Evolutionary conservation across 164 flowering plant genomes (phyloP).

Genomic region (Saururus chinensis): DNA sequence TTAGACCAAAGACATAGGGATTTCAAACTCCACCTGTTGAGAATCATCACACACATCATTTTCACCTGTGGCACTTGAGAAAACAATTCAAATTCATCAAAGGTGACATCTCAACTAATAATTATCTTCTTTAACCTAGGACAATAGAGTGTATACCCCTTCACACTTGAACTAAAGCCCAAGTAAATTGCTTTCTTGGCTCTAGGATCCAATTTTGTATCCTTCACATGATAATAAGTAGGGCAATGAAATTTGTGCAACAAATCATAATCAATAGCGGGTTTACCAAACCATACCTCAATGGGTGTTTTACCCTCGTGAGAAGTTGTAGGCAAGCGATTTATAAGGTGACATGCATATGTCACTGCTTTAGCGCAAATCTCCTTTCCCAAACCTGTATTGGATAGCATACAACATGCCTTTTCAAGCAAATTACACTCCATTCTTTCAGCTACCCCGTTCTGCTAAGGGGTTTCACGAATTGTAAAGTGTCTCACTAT

Average conservation of each 20-base stretch:
- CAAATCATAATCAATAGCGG: background rate
- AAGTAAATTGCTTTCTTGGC: background rate
- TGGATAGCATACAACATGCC: too few relatives aligned
- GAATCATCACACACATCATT: too few relatives aligned
- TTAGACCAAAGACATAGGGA: too few relatives aligned
- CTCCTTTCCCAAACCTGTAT: too few relatives aligned
- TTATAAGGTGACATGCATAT: too few relatives aligned
- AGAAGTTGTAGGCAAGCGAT: background rate
- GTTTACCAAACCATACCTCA: background rate
- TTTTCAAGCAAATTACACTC: too few relatives aligned
- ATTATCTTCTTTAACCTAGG: background rate
- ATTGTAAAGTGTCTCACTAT: too few relatives aligned
- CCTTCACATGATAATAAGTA: background rate
- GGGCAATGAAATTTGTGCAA: background rate
- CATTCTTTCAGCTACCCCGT: too few relatives aligned
- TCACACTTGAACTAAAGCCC: background rate
- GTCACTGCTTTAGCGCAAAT: too few relatives aligned
- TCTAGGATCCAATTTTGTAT: background rate
- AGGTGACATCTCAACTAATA: background rate
- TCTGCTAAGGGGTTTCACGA: too few relatives aligned
- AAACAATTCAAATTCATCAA: background rate
- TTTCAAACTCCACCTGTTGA: too few relatives aligned
- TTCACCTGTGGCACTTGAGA: background rate
- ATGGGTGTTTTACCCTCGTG: background rate
- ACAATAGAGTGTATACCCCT: background rate